A percentile compares a stretch with the other conserved stretches of the same genome.
Evolutionary conservation across 2,329 filamentous ascomycete species (phyloP).

Genomic region (Ceratocystis smalleyi): DNA sequence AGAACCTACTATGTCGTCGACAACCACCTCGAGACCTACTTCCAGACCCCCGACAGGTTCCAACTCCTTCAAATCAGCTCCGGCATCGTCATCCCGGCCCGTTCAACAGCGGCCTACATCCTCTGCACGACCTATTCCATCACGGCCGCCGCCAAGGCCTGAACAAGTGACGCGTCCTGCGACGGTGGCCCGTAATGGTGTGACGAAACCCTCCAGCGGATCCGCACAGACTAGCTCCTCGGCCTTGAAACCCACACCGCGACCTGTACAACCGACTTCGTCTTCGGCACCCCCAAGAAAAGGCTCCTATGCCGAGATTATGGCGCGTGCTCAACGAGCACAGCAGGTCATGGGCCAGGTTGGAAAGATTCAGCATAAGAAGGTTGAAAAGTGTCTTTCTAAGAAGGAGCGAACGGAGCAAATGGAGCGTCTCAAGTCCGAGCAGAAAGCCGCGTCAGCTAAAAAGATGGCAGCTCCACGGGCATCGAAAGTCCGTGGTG

Average conservation of each 20-base stretch:
- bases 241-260: neutral
- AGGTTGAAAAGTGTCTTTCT: constrained; percentile 44
- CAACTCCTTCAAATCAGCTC: neutral
- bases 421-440: constrained; percentile 12
- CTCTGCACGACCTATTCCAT: constrained; percentile 22
- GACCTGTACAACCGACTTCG: neutral
- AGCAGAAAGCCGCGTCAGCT: neutral
- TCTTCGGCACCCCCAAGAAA: constrained; percentile 41
- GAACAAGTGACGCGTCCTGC: constrained; percentile 14
- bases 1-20: neutral
- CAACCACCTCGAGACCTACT: neutral
- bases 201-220: constrained; percentile 2
- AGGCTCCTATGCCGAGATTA: constrained; percentile 57
- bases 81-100: constrained; percentile 17
- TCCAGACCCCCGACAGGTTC: neutral
- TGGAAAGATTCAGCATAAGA: constrained; percentile 61
- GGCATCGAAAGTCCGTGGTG: neutral
- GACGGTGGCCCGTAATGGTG: constrained; percentile 8
- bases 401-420: constrained; percentile 40
- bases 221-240: neutral
- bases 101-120: constrained; percentile 21
- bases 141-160: constrained; percentile 19
- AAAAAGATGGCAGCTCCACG: constrained; percentile 2
- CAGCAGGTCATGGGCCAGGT: constrained; percentile 45
- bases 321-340: constrained; percentile 54